These are phyloP conservation scores for Bidens hawaiensis DNA, from an alignment of 140 eudicot species.

Conservation along the genomic window DNA sequence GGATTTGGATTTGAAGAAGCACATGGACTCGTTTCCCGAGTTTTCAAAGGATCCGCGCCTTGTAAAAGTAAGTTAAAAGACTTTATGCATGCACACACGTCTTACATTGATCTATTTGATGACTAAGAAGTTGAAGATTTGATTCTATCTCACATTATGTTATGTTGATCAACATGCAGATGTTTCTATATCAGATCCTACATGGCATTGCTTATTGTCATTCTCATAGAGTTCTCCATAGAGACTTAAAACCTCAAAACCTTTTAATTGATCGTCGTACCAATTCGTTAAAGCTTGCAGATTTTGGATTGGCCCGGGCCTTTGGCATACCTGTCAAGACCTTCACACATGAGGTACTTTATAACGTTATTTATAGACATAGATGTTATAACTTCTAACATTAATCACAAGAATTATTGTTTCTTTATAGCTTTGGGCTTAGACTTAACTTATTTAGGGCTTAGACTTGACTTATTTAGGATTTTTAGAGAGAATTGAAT, in stretches of 20 bases:
- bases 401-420: too few species aligned
- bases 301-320: slow-evolving; percentile 92
- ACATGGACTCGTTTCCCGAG: slow-evolving; percentile 85
- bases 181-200: slow-evolving; percentile 77
- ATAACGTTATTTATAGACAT: background rate
- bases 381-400: background rate
- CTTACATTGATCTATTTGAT: background rate
- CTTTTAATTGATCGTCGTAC: slow-evolving; percentile 87
- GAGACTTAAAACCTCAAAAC: slow-evolving; percentile 90
- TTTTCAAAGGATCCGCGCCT: slow-evolving; percentile 67
- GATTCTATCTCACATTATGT: background rate
- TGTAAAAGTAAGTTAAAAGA: slow-evolving; percentile 53
- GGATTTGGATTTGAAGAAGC: slow-evolving; percentile 84
- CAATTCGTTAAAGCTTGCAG: slow-evolving; percentile 85
- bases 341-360: slow-evolving; percentile 78
- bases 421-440: too few species aligned
- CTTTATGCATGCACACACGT: background rate
- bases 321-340: slow-evolving; percentile 90
- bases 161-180: slow-evolving; percentile 37
- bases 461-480: too few species aligned
- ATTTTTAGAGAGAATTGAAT: too few species aligned
- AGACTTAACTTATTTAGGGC: too few species aligned
- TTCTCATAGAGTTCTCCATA: slow-evolving; percentile 87
- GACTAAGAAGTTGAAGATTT: background rate
- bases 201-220: slow-evolving; percentile 93